phyloP scores from a whole-genome alignment of 768 basidiomycete genomes.

The Phylloporus sp. region DNA sequence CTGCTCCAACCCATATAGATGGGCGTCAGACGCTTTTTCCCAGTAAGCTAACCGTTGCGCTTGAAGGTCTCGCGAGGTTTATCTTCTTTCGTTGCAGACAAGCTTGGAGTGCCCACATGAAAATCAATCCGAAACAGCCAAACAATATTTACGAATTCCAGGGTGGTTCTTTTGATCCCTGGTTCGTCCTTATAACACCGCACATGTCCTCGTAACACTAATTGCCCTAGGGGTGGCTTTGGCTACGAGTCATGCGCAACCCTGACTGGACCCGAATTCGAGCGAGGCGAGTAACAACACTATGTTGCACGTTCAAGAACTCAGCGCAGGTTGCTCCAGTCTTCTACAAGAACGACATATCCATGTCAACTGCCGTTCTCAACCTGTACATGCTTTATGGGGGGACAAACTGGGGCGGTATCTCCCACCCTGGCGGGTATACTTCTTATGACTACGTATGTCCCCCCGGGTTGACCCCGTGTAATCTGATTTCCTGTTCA shows the following conservation, averaged over 20 bases:
- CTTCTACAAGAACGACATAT: slow-evolving; percentile 20
- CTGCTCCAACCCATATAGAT: slow-evolving; percentile 43
- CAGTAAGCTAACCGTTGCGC: slow-evolving; percentile 20
- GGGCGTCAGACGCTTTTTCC: slow-evolving; percentile 42
- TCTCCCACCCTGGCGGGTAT: slow-evolving; percentile 52
- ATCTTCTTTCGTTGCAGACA: background rate
- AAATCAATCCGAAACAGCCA: slow-evolving; percentile 19
- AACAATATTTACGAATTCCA: slow-evolving; percentile 24
- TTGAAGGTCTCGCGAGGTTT: background rate
- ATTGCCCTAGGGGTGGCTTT: slow-evolving; percentile 17
- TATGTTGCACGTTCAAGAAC: background rate
- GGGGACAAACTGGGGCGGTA: slow-evolving; percentile 60
- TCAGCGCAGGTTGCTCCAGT: slow-evolving; percentile 3
- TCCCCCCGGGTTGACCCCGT: background rate
- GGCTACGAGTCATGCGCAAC: slow-evolving; percentile 19
- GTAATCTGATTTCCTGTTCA: background rate
- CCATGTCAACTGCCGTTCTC: slow-evolving; percentile 19
- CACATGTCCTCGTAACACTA: slow-evolving; percentile 1
- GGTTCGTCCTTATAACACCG: slow-evolving; percentile 38
- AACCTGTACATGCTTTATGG: slow-evolving; percentile 58
- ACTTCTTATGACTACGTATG: slow-evolving; percentile 57
- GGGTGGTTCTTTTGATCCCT: slow-evolving; percentile 50
- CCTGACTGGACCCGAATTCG: slow-evolving; percentile 23
- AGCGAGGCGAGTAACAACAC: slow-evolving; percentile 14
- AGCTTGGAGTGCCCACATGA: slow-evolving; percentile 39